Evolutionary conservation across 257 asterid genomes (phyloP), one percentile per base, ranked within the genome.

Genomic region (Vinca minor): DNA sequence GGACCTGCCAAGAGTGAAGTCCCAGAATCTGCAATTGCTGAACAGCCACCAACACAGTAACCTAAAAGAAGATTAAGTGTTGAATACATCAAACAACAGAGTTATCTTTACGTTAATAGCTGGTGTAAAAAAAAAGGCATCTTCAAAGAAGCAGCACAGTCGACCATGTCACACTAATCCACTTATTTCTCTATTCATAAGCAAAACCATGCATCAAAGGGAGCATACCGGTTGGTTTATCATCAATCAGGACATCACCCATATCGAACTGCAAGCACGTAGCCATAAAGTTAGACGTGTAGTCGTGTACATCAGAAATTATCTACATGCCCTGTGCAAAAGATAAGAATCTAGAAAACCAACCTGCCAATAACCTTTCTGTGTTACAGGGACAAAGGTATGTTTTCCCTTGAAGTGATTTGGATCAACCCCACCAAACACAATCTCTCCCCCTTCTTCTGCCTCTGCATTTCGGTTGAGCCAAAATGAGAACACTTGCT

Each of bases 11-110:
- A 62, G 71, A 93, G 95, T 69, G 99, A 93, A 55, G 99, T 93
- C 70, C 99, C 99, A 31, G 99, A 89, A 77, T 93, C 99, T 10
- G 97, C 99, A 79, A 93, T 93, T 46, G 97, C 99, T 48, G 97
- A 77, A 73, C 99, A 93, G 77, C 99, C 97, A 55, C 74, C 83
- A 8, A 66, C 64, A 68, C 99, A 93, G 73, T 77, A 89, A 54
- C 95, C 99, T 93, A 68, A 6, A 26, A 56, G 12, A 54, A 70
- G 57, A 52, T 42, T 38, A n/a, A 69, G 70, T 8, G 45, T 67
- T 28, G 72, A 48, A 61, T 10, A n/a, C 46, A 5, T 47, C 35
- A 50, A 67, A 48, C 34, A 4, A 57, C n/a, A 59, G 46, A 11
- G n/a, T n/a, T 21, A 38, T 62, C 3, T 39, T 42, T 3, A 36